phyloP scores from a whole-genome alignment of 768 basidiomycete genomes.

The Mycena amicta region DNA sequence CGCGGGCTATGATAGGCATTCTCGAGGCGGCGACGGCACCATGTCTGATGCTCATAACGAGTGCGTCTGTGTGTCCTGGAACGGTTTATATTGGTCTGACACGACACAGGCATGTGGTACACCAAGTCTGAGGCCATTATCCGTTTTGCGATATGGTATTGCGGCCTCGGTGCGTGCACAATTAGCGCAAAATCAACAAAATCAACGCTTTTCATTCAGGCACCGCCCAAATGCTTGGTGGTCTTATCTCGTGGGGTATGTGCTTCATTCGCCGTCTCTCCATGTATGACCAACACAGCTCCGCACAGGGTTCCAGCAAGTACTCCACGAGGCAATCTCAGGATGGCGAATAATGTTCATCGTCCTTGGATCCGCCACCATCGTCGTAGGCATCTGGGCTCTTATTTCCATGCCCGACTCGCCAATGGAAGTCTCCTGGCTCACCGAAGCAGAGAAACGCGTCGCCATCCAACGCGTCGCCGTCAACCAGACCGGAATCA shows the following conservation, averaged over 20 bases:
- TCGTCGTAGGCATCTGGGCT: conserved; percentile 11
- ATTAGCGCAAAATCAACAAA: not conserved
- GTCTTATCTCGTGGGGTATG: conserved; percentile 19
- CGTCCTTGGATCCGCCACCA: conserved; percentile 14
- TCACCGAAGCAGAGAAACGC: conserved; percentile 19
- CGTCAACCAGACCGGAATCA: conserved; percentile 26
- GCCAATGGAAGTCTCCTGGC: conserved; percentile 20
- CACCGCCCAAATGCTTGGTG: conserved; percentile 18
- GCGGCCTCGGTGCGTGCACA: conserved; percentile 13
- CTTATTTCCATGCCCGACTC: conserved; percentile 18
- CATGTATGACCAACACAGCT: not conserved
- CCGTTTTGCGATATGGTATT: conserved; percentile 22
- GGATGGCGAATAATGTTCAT: conserved; percentile 24
- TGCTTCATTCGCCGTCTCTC: not conserved
- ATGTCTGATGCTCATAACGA: conserved; percentile 20
- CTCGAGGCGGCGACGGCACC: conserved; percentile 21
- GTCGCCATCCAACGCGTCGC: conserved; percentile 19
- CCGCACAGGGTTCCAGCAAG: conserved; percentile 19
- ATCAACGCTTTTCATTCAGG: too few relatives aligned
- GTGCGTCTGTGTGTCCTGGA: conserved; percentile 3
- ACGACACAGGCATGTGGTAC: conserved; percentile 23
- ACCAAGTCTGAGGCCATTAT: conserved; percentile 19
- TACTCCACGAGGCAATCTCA: conserved; percentile 13
- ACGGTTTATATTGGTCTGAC: too few relatives aligned
- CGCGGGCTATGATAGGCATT: conserved; percentile 18